These are phyloP conservation scores for Nothopassalora personata DNA, from an alignment of 2,329 filamentous ascomycete genomes.

Conservation along the genomic window DNA sequence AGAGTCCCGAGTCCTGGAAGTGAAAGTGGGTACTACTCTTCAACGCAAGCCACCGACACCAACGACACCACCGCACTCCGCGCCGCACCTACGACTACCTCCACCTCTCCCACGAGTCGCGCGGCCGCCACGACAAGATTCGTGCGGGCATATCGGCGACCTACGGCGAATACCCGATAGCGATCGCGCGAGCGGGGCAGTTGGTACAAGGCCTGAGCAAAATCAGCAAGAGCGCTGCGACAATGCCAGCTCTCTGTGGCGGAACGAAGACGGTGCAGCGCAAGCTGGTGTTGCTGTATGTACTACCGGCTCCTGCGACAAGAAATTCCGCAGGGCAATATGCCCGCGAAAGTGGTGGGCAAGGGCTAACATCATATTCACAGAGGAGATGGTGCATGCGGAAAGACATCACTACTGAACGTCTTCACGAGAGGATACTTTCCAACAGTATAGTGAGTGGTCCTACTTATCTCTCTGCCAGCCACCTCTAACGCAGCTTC, in stretches of 20 bases:
- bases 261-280: constrained; percentile 74
- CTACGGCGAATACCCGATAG: neutral
- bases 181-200: neutral
- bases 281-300: constrained; percentile 89
- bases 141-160: neutral
- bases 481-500: neutral
- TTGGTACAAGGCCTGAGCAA: neutral
- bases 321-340: neutral
- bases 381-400: constrained; percentile 91
- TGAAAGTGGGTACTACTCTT: neutral
- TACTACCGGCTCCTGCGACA: constrained; percentile 28
- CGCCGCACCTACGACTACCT: neutral
- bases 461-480: neutral
- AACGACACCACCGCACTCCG: neutral
- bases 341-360: neutral
- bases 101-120: neutral
- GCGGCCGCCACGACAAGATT: neutral
- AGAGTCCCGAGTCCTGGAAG: no score
- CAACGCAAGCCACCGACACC: neutral
- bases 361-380: constrained; percentile 2
- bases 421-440: constrained; percentile 99
- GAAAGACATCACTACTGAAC: constrained; percentile 94
- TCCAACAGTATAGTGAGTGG: constrained; percentile 80
- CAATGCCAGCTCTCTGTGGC: constrained; percentile 44
- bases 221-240: constrained; percentile 7